Base-by-base conservation (phyloP, 129 eudicot species). In the Escallonia rubra region DNA sequence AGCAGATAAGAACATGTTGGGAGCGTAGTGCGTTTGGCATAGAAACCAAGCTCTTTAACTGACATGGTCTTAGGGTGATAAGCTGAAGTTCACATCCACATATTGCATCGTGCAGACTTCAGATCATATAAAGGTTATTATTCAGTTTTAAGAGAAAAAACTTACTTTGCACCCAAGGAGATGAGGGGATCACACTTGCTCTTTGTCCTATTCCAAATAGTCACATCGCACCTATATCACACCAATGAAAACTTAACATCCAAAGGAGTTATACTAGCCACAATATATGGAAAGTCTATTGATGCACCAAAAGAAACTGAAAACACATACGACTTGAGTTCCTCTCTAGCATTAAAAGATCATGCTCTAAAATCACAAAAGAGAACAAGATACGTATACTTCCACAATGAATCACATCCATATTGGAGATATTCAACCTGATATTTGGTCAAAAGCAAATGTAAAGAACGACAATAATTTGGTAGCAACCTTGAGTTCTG, bases 161-260 rank as follows among this genome's bases (percentile, higher is more conserved):
- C 96, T 89, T 84, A 93, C 96, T 86, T 89, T 59, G 98, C 98
- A 67, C 98, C 98, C 76, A 93, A 67, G 67, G 84, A 80, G 52
- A 93, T 78, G 63, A 93, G 96, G 67, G 95, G 95, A 72, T 89
- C 96, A 63, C 98, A 93, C 84, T 93, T 93, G 86, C 90, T 89
- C 86, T 86, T 84, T 63, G 98, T 93, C 86, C 98, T 82, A 79
- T 92, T 93, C 98, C 98, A 93, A 49, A 93, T 92, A 43, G 96
- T 86, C 69, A 93, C 91, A n/a, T 93, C 91, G 63, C 96, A 93
- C 75, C 98, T 93, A 64, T 88, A 76, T 64, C 63, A 77, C 47
- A 44, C 70, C 78, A 56, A 61, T 44, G 55, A 61, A 61, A 67
- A 41, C 59, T 60, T 13, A 64, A 42, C 23, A 54, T 39, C 44